Evolutionary conservation across 2,329 filamentous ascomycete species (phyloP).

Genomic region (Aspergillus hiratsukae): DNA sequence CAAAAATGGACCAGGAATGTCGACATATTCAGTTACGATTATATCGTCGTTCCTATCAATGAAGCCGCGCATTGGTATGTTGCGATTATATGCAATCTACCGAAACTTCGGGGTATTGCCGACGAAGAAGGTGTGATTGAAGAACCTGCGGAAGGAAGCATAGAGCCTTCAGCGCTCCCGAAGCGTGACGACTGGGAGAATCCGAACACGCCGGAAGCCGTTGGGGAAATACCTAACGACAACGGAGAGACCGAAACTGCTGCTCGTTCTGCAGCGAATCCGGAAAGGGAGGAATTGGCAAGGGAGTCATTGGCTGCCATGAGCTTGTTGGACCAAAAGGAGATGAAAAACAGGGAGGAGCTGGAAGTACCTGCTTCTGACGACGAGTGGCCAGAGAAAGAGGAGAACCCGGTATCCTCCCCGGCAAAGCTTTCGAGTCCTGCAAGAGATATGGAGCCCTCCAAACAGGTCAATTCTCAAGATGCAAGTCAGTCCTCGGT

Average conservation of each 20-base stretch:
- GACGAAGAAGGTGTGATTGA: constrained; percentile 4
- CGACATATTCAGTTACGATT: constrained; percentile 81
- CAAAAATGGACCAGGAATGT: constrained; percentile 81
- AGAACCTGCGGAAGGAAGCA: constrained; percentile 2
- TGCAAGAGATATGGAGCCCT: constrained; percentile 6
- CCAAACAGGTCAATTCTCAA: constrained; percentile 10
- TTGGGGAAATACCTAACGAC: background rate
- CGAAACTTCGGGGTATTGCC: constrained; percentile 48
- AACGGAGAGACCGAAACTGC: background rate
- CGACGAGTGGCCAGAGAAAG: constrained; percentile 29
- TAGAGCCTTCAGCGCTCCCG: constrained; percentile 9
- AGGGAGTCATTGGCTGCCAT: constrained; percentile 26
- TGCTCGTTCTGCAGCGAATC: constrained; percentile 1
- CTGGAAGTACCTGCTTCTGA: constrained; percentile 8
- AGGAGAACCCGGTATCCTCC: constrained; percentile 20
- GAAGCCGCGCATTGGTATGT: constrained; percentile 88
- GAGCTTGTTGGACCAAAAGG: constrained; percentile 21
- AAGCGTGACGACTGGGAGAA: constrained; percentile 23
- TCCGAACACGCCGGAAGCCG: constrained; percentile 24
- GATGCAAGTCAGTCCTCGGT: constrained; percentile 9
- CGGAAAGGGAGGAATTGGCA: constrained; percentile 20
- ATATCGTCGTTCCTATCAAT: constrained; percentile 88
- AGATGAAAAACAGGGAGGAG: background rate
- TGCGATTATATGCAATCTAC: constrained; percentile 88
- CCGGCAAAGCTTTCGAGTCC: constrained; percentile 14